Percentiles rank a stretch among this genome's conserved stretches.
These are phyloP conservation scores for Nitzschia putrida DNA, from an alignment of 108 stramenopile genomes.

Conservation along the genomic window DNA sequence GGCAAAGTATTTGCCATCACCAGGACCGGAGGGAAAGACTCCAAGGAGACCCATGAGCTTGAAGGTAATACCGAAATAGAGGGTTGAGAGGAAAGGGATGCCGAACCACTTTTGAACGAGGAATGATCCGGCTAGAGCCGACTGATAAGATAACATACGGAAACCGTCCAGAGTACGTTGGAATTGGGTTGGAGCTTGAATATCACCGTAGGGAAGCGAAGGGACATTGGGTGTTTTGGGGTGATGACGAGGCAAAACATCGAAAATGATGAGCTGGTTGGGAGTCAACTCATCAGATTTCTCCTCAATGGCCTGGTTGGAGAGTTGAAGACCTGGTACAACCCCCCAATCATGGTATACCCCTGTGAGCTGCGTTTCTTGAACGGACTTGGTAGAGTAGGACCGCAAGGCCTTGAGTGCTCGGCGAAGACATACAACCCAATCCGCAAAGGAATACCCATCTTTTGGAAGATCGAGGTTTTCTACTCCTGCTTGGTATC, in stretches of 20 bases:
- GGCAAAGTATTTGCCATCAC: background rate
- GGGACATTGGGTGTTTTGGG: slow-evolving; percentile 21
- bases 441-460: background rate
- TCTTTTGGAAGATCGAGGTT: background rate
- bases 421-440: background rate
- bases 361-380: slow-evolving; percentile 28
- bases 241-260: slow-evolving; percentile 44
- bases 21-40: background rate
- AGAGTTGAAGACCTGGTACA: slow-evolving; percentile 38
- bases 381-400: background rate
- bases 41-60: background rate
- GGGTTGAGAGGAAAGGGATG: background rate
- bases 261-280: slow-evolving; percentile 45
- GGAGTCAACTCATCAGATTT: slow-evolving; percentile 12
- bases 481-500: background rate
- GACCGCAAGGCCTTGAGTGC: background rate
- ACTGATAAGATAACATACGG: background rate
- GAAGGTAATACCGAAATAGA: background rate
- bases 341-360: slow-evolving; percentile 63
- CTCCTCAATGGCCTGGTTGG: slow-evolving; percentile 45
- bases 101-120: background rate
- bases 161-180: background rate
- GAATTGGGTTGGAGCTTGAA: background rate
- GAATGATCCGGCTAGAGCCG: background rate
- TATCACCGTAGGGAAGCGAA: background rate